Base-by-base conservation (phyloP, 768 basidiomycete species). In the Lactarius trivialis region DNA sequence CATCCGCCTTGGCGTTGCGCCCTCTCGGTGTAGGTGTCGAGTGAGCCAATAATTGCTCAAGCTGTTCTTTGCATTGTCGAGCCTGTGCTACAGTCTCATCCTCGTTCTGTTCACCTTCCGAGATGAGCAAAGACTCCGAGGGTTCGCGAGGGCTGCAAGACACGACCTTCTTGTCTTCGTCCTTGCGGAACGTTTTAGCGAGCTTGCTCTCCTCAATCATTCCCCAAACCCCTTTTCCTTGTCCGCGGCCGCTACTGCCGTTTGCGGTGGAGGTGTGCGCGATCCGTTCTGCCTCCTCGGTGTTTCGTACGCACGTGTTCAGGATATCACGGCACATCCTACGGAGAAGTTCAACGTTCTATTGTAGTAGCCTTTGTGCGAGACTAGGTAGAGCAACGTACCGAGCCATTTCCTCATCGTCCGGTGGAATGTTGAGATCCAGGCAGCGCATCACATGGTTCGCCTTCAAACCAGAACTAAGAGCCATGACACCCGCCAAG, bases 401-500 rank as follows among this genome's bases (percentile, higher is more conserved):
- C 84, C 81, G 80, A 45, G 91, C 88, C 77, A 87, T 90, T 69
- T 83, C 84, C 65, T 92, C 89, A 58, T 91, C 86, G 1, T 82
- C 88, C 0, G 90, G 88, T 2, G 94, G 93, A 30, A 99, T 92
- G 68, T 92, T 89, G 50, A 98, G 71, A 74, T 99, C 97, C 58
- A 99, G 77, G 70, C 97, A 99, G 5, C 97, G 82, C 80, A 98
- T 88, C 11, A 85, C 81, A 58, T 83, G 81, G 70, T 98, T 98
- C 11, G 81, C 82, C 71, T 91, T 91, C 55, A 99, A 75, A 0
- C 94, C 91, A 2, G 85, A 86, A 58, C 84, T 88, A 26, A 99
- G 82, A 0, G 97, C 97, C 84, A 98, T 88, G 4, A 97, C 89
- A 19, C 92, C 95, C 0, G 95, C 94, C 37, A 93, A 79, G 70